A percentile compares a stretch with the other conserved stretches of the same genome.
Evolutionary conservation across 768 basidiomycete species (phyloP).

Genomic region (Rhizopogon salebrosus): DNA sequence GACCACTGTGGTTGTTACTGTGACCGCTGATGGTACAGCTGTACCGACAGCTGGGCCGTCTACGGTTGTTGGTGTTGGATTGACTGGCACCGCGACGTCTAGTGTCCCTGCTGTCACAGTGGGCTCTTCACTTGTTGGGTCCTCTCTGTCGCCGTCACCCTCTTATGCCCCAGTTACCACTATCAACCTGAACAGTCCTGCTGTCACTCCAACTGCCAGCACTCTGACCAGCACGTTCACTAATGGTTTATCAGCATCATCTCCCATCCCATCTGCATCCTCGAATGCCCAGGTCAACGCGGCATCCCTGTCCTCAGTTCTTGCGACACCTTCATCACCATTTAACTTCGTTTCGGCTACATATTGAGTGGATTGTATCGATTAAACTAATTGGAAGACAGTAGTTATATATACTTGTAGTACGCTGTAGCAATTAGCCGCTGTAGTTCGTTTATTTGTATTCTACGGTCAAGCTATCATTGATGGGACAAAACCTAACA

Average conservation of each 20-base stretch:
- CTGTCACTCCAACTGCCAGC: neutral
- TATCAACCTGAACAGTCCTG: slow-evolving; percentile 6
- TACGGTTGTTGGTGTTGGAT: neutral
- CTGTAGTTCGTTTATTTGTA: neutral
- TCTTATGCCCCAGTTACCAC: slow-evolving; percentile 3
- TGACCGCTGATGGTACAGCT: neutral
- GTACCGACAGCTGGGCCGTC: neutral
- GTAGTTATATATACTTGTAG: neutral
- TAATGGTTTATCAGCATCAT: neutral
- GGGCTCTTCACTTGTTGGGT: neutral
- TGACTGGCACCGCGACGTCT: neutral
- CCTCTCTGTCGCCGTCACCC: neutral
- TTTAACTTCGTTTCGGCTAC: slow-evolving; percentile 1
- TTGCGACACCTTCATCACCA: neutral
- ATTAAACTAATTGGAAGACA: neutral
- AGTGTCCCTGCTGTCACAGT: neutral
- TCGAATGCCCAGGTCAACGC: neutral
- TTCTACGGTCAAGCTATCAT: too few species aligned
- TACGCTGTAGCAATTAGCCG: neutral
- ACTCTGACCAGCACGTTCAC: neutral
- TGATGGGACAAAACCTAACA: neutral
- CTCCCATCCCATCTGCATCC: neutral
- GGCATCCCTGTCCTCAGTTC: neutral
- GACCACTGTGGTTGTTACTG: slow-evolving; percentile 6
- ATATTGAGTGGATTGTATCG: neutral